Evolutionary conservation across 306 rosid genomes (phyloP).

Genomic region (Castanea crenata): DNA sequence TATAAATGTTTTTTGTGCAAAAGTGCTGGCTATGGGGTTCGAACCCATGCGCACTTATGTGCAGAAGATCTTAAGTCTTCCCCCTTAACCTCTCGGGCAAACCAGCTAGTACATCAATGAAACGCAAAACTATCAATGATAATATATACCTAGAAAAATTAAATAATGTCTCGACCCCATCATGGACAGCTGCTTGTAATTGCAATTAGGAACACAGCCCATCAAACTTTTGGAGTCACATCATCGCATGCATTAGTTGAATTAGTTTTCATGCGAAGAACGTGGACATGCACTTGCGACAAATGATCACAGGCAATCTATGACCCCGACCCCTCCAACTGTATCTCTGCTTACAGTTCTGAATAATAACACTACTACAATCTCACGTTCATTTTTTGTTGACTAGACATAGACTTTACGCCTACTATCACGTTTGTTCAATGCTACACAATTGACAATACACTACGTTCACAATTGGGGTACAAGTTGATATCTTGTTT

Average conservation of each 20-base stretch:
- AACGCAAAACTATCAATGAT: too few relatives aligned
- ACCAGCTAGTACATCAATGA: not conserved
- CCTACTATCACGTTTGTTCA: too few relatives aligned
- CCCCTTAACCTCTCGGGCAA: constrained; percentile 12
- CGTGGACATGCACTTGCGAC: constrained; percentile 6
- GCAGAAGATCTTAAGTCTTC: constrained; percentile 40
- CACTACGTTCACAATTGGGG: too few relatives aligned
- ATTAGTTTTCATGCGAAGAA: constrained; percentile 26
- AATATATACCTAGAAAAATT: not conserved
- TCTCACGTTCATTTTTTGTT: too few relatives aligned
- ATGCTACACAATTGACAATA: too few relatives aligned
- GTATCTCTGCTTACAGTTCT: not conserved
- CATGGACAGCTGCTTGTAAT: not conserved
- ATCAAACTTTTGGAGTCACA: not conserved
- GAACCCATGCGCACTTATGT: constrained; percentile 44
- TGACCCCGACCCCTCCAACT: constrained; percentile 14
- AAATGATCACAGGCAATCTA: constrained; percentile 32
- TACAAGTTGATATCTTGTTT: too few relatives aligned
- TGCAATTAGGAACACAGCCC: not conserved
- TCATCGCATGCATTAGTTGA: not conserved
- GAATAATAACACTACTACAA: too few relatives aligned
- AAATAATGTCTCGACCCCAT: not conserved
- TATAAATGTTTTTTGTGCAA: not conserved
- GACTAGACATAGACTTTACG: too few relatives aligned
- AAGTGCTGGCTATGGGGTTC: constrained; percentile 34